Base-by-base conservation (phyloP, 2,329 filamentous ascomycete species). In the Ascochyta viciae-villosae region DNA sequence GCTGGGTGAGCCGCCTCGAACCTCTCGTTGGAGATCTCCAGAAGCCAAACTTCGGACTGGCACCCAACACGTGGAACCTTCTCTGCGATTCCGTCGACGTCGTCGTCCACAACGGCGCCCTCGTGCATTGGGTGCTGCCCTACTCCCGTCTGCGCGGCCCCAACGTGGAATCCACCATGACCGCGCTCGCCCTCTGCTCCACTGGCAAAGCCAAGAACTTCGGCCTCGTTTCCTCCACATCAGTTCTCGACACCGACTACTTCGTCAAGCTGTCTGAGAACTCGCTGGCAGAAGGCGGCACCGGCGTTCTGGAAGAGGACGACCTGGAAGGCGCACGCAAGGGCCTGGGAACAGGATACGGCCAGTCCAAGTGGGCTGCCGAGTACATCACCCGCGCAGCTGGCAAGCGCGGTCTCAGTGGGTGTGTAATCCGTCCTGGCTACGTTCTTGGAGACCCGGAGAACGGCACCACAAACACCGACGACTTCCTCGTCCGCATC, bases 401-500 rank as follows among this genome's bases (percentile, higher is more conserved):
- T 24, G 91, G 92, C 45, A 81, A 81, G 53, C 85, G 91, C 52
- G 93, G 94, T 12, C 84, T 97, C 2, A 80, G 78, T 15, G 93
- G 91, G 15, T 84, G 88, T 22, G 85, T 96, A 38, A 81, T 96
- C 44, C 87, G 94, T 12, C 89, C 94, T 3, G 92, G 94, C 27
- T 97, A 97, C 73, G 87, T 97, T 34, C 82, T 89, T 4, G 94
- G 92, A 23, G 87, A 93, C 71, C 83, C 85, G 1, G 76, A 81
- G 40, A 87, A 84, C 12, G 93, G 93, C 47, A 79, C 85, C 85
- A 60, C 89, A 80, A 73, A 91, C 74, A 93, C 88, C 1, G 94
- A 98, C 70, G 94, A 97, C 76, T 98, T 97, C 80, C 79, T 98
- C 6, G 85, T 96, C 62, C 87, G 94, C 35, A 86, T 97, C 78